Conservation (phyloP, 768 basidiomycete genomes). For the Kwoniella dejecticola region DNA sequence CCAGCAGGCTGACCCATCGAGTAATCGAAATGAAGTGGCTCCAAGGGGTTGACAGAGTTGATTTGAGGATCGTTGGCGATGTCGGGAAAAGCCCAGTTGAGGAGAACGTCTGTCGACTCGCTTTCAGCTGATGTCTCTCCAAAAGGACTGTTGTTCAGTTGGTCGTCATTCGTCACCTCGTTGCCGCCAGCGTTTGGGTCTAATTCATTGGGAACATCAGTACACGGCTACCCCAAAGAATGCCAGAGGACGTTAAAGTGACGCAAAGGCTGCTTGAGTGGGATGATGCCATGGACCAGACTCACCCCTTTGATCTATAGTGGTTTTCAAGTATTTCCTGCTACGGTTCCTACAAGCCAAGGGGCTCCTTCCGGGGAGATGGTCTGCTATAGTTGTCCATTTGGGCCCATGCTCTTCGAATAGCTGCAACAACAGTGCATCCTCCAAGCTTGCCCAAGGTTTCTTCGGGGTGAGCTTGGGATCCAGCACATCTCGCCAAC, state of each 20-base stretch:
- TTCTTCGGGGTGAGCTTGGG: slow-evolving; percentile 10
- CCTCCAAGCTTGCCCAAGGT: slow-evolving; percentile 17
- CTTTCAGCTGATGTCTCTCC: no score
- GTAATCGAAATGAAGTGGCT: no score
- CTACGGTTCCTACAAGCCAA: slow-evolving; percentile 18
- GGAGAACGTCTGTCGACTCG: no score
- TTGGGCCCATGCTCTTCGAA: slow-evolving; percentile 17
- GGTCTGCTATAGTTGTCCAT: slow-evolving; percentile 18
- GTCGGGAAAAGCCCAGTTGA: no score
- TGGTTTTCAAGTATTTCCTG: neutral
- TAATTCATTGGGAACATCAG: no score
- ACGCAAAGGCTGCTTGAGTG: no score
- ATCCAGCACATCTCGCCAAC: slow-evolving; percentile 20
- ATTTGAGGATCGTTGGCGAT: no score
- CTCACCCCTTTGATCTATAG: neutral
- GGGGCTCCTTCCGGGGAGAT: slow-evolving; percentile 10
- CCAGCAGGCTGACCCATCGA: neutral
- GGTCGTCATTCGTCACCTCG: neutral
- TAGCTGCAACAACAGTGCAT: slow-evolving; percentile 10
- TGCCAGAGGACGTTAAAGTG: no score
- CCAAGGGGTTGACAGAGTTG: no score
- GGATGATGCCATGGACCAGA: no score
- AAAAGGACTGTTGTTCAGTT: neutral
- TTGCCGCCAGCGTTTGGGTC: neutral
- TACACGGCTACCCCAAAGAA: no score